Base-by-base conservation (phyloP, 805 yeast genomes). In the Yamadazyma kitorensis region DNA sequence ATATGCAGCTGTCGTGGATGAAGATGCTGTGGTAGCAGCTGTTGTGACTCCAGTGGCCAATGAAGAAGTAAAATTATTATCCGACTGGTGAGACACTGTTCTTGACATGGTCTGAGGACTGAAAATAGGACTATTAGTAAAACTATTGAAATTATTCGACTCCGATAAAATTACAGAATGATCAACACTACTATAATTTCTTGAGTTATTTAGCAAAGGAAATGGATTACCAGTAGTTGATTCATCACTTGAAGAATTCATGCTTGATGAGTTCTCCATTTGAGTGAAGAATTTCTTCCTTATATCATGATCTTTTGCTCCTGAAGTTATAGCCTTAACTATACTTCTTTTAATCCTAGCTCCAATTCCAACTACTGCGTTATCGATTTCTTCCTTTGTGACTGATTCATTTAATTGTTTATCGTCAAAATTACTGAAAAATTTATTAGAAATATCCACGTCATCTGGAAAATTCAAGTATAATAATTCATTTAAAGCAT, bases 351-450 rank as follows among this genome's bases (percentile, higher is more conserved):
- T 76, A 27, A 86, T 68, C 35, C 80, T 69, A 32, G 77, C 72
- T 6, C 88, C 89, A 31, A 87, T 71, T n/a, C 95, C 95, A 22
- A 80, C 72, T 3, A 87, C 87, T 1, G 95, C 95, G 41, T 78
- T 74, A 42, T 79, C 74, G 6, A 85, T 72, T 40, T 87, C 95
- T 37, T 80, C 81, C 29, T 68, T 72, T 2, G 82, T 69, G 6
- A 83, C 80, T 23, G 73, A 72, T 32, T 78, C 48, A 17, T 8
- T 27, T 6, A n/a, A n/a, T n/a, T 11, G 17, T 4, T 12, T 11
- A 5, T 17, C 26, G 17, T 34, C 38, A 3, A 29, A 12, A 23
- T 34, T 33, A 4, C 15, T 13, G n/a, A 34, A 34, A 15, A 31
- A 22, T 11, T 30, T 25, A 17, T 29, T 25, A 8, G 33, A 12